These are phyloP conservation scores for Diaporthe longicolla DNA, from an alignment of 2,329 filamentous ascomycete species.

Conservation along the genomic window DNA sequence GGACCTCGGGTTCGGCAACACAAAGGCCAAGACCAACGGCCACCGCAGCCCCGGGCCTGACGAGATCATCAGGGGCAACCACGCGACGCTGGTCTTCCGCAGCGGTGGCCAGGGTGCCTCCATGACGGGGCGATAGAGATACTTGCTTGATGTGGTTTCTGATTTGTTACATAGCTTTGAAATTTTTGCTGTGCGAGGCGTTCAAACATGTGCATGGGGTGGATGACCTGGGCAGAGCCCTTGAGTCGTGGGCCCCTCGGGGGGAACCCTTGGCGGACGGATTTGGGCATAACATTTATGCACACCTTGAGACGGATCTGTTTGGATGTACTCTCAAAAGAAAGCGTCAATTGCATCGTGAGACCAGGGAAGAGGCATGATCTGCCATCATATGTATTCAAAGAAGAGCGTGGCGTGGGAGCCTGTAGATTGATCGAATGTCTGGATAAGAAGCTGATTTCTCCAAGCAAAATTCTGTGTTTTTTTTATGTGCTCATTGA, in stretches of 20 bases:
- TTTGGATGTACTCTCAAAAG: slow-evolving; percentile 4
- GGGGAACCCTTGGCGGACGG: slow-evolving; percentile 13
- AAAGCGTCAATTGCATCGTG: background rate
- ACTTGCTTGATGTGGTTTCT: background rate
- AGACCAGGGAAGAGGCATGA: background rate
- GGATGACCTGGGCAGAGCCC: slow-evolving; percentile 7
- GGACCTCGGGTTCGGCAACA: slow-evolving; percentile 63
- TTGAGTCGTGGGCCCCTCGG: slow-evolving; percentile 5
- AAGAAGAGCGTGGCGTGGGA: slow-evolving; percentile 23
- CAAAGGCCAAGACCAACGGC: slow-evolving; percentile 43
- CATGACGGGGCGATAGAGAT: slow-evolving; percentile 51
- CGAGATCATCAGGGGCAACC: slow-evolving; percentile 62
- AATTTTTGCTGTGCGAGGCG: slow-evolving; percentile 3
- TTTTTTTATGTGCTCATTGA: background rate
- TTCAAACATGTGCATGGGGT: slow-evolving; percentile 10
- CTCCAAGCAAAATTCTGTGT: background rate
- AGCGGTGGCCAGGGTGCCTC: slow-evolving; percentile 53
- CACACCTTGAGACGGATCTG: background rate
- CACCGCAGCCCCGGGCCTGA: slow-evolving; percentile 40
- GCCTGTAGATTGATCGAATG: slow-evolving; percentile 5
- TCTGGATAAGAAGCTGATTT: background rate
- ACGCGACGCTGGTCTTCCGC: slow-evolving; percentile 66
- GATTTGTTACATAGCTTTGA: background rate
- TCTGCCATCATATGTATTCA: background rate
- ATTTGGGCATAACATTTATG: slow-evolving; percentile 29